A percentile compares a stretch with the other conserved stretches of the same genome.
These are phyloP conservation scores for Juglanconis oblonga DNA, from an alignment of 2,329 filamentous ascomycete species.

Conservation along the genomic window DNA sequence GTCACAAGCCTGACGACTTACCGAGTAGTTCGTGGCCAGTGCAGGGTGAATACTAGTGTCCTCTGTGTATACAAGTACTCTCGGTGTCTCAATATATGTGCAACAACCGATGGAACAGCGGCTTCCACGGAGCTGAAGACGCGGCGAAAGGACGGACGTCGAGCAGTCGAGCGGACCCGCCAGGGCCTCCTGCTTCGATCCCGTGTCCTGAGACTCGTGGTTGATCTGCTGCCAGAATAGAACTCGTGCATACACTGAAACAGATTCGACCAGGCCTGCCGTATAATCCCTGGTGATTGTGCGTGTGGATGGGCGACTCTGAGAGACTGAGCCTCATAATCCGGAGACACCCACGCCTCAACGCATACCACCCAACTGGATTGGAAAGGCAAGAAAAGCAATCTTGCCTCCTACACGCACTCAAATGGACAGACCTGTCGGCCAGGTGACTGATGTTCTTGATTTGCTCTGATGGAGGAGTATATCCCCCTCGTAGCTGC, in stretches of 20 bases:
- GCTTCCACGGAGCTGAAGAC: not conserved
- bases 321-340: not conserved
- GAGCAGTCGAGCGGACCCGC: not conserved
- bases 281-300: not conserved
- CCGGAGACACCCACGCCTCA: not conserved
- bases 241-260: not conserved
- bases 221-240: not conserved
- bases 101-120: not conserved
- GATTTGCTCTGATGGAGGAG: not conserved
- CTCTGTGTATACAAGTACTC: not conserved
- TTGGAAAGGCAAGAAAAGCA: not conserved
- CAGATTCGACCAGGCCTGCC: not conserved
- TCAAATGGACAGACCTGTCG: not conserved
- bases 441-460: not conserved
- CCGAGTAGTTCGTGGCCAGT: not conserved
- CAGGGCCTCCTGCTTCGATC: not conserved
- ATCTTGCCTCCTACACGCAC: not conserved
- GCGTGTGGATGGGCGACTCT: not conserved
- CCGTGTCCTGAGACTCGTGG: not conserved
- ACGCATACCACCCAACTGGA: not conserved
- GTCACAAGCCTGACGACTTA: not conserved
- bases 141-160: not conserved
- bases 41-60: not conserved
- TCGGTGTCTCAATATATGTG: not conserved
- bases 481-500: not conserved